Evolutionary conservation across 768 basidiomycete genomes (phyloP), one percentile per base, ranked within the genome.

Genomic region (Mycena haematopus): DNA sequence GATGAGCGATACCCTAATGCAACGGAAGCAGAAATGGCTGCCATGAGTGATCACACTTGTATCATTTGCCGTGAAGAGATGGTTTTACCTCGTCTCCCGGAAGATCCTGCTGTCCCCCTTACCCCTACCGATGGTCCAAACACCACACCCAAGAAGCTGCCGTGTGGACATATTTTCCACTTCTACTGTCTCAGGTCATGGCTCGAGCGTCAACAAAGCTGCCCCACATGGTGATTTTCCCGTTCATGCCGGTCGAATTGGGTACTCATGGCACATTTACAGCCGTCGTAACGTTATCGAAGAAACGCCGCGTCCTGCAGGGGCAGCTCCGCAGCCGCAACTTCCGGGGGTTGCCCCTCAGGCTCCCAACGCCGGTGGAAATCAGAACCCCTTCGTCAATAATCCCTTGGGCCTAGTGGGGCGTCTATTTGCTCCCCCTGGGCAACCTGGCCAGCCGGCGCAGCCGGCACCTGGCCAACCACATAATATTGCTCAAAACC

Each of bases 21-120:
- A 44, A 92, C 93, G 5, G 84, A 86, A 68, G 92, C 88, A 66
- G 96, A 99, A 74, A 79, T 99, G 75, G 75, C 81, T 11, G 80
- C 83, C 2, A 90, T 90, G 86, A 88, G 85, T 53, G 97, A 99
- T 75, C 86, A 86, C 60, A 98, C 95, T 3, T 99, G 97, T 72
- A 99, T 99, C 69, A 98, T 99, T 65, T 99, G 97, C 71, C 86
- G 97, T 14, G 97, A 99, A 75, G 97, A 99, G 72, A 94, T 99
- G 95, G 72, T 80, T 56, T 74, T 82, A 40, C 79, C 76, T 60
- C 73, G 56, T 33, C 68, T 65, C 38, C 45, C 63, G 22, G 73
- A 70, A 58, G 70, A 68, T 33, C 60, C 68, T 22, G 74, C 74
- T 45, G 74, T 70, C 50, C 68, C 72, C 25, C 71, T 72, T 66